Conservation (phyloP, 805 yeast genomes). For the Starmerella apicola region DNA sequence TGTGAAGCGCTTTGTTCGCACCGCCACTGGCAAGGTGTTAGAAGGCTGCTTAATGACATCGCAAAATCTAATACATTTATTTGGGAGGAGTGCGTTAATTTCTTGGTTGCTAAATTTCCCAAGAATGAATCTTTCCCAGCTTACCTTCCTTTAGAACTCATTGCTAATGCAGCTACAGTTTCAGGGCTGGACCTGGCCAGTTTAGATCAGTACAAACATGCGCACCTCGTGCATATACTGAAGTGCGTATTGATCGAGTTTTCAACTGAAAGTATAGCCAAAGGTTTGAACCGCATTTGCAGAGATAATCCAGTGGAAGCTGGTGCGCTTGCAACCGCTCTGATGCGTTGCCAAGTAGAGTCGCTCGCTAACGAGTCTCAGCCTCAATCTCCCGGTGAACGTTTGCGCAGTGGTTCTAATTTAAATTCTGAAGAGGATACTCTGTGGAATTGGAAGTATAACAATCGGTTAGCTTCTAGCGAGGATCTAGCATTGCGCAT, state of each 20-base stretch:
- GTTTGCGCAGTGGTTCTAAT: neutral
- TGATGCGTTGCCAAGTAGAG: slow-evolving; percentile 2
- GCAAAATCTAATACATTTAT: neutral
- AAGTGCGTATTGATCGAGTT: neutral
- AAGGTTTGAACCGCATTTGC: neutral
- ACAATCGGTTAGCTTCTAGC: slow-evolving; percentile 9
- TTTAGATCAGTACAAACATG: neutral
- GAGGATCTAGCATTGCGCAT: slow-evolving; percentile 23
- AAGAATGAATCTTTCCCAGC: neutral
- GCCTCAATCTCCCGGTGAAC: neutral
- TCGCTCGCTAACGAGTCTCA: neutral
- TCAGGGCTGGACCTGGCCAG: slow-evolving; percentile 1
- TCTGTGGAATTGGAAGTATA: slow-evolving; percentile 28
- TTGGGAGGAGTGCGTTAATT: too few relatives aligned
- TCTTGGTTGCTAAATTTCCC: too few relatives aligned
- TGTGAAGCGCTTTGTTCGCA: slow-evolving; percentile 6
- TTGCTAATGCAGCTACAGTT: neutral
- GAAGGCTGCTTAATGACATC: neutral
- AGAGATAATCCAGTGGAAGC: slow-evolving; percentile 1
- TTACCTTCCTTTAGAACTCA: neutral
- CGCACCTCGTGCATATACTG: slow-evolving; percentile 6
- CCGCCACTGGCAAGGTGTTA: slow-evolving; percentile 2
- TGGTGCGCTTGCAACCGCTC: slow-evolving; percentile 7
- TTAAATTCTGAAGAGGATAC: neutral
- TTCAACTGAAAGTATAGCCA: neutral